Evolutionary conservation across 2,329 filamentous ascomycete species (phyloP), one percentile per base, ranked within the genome.

Genomic region (Trichoderma atroviride): DNA sequence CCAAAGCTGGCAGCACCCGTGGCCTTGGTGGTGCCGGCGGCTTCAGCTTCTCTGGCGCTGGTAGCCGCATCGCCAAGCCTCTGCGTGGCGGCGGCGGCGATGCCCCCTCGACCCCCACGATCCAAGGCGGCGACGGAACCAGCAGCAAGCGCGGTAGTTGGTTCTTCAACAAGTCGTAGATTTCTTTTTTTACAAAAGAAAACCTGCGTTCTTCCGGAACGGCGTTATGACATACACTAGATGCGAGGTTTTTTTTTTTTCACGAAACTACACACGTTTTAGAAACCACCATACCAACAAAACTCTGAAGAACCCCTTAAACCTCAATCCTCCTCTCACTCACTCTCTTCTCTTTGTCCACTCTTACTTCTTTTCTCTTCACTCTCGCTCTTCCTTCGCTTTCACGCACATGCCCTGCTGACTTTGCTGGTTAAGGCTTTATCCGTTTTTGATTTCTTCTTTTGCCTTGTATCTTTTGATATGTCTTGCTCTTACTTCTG

Each of bases 1-100:
- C 94, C 79, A 99, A 98, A 83, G 89, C 91, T 60, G 93, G 94
- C 76, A 96, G 92, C 73, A 97, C 94, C 13, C 91, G 94, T 73
- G 94, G 93, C 66, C 88, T 97, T 68, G 88, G 88, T 73, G 87
- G 89, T 59, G 85, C 88, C 9, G 85, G 86, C 68, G 89, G 88
- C 76, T 95, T 96, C 80, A 93, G 87, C 81, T 96, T 91, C 75
- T 81, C 83, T 72, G 84, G 82, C 65, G 86, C 85, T 4, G 88
- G 89, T 69, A 90, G 88, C 81, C 84, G 89, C 74, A 91, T 91
- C 74, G 89, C 89, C 65, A 91, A 91, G 80, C 89, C 89, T 22
- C 84, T 91, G 50, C 85, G 89, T 70, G 89, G 89, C 64, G 89
- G 89, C 72, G 86, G 83, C 59, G 82, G 80, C 67, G 81, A 79